Percentiles rank a stretch among this genome's conserved stretches.
Conservation (phyloP, 2,329 filamentous ascomycete genomes). For the Ophiostoma triangulosporum region DNA sequence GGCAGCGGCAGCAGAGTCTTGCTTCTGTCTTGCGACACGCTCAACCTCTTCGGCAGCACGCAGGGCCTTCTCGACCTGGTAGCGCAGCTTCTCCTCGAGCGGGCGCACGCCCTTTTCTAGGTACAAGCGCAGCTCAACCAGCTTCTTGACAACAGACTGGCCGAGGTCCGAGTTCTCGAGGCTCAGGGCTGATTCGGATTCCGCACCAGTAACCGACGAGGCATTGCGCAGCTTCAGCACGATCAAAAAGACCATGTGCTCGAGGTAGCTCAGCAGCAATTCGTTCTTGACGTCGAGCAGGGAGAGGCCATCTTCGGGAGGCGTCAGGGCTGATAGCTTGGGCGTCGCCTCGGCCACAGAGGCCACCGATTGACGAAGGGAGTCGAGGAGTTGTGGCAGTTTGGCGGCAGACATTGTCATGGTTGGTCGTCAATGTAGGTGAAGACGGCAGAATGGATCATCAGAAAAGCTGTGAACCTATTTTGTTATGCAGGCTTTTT, state of each 20-base stretch:
- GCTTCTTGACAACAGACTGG: slow-evolving; percentile 63
- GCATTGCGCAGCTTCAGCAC: slow-evolving; percentile 61
- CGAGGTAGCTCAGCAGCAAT: slow-evolving; percentile 87
- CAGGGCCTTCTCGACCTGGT: slow-evolving; percentile 91
- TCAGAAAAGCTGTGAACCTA: neutral
- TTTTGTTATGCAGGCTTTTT: slow-evolving; percentile 3
- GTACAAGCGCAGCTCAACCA: slow-evolving; percentile 85
- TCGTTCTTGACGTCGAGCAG: slow-evolving; percentile 95
- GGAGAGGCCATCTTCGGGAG: slow-evolving; percentile 79
- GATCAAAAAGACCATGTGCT: slow-evolving; percentile 83
- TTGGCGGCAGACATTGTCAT: slow-evolving; percentile 18
- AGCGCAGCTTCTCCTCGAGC: slow-evolving; percentile 78
- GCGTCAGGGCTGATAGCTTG: slow-evolving; percentile 46
- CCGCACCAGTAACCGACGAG: slow-evolving; percentile 11
- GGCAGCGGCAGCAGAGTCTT: slow-evolving; percentile 22
- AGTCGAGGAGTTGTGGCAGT: slow-evolving; percentile 36
- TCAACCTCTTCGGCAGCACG: slow-evolving; percentile 69
- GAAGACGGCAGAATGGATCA: neutral
- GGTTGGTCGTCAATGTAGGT: neutral
- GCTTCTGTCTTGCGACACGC: slow-evolving; percentile 26
- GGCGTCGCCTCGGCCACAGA: slow-evolving; percentile 56
- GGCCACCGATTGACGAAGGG: slow-evolving; percentile 43
- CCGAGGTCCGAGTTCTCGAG: slow-evolving; percentile 32
- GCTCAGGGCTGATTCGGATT: slow-evolving; percentile 10
- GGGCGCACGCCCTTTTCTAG: slow-evolving; percentile 86